A percentile compares a stretch with the other conserved stretches of the same genome.
phyloP scores from a whole-genome alignment of 441 rosid genomes.

The Gossypium lobatum region DNA sequence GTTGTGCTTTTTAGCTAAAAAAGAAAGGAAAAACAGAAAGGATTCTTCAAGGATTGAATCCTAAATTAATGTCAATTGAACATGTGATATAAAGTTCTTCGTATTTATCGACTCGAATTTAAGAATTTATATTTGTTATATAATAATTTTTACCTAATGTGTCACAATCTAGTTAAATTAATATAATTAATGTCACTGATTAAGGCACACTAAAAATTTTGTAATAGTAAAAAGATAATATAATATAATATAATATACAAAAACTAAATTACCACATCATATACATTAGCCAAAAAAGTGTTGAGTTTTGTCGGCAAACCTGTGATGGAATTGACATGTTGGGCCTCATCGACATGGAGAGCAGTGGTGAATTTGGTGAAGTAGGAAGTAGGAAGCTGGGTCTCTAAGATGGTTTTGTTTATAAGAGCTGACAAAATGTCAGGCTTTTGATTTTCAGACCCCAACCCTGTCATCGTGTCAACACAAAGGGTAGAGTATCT shows the following conservation, averaged over 20 bases:
- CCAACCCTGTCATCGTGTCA: constrained; percentile 30
- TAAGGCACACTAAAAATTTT: too few relatives aligned
- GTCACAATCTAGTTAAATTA: too few relatives aligned
- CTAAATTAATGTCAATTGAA: too few relatives aligned
- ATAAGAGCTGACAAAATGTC: constrained; percentile 43
- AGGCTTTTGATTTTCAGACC: constrained; percentile 14
- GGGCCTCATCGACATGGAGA: constrained; percentile 25
- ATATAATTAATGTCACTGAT: too few relatives aligned
- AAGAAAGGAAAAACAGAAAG: background rate
- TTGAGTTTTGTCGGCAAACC: constrained; percentile 26
- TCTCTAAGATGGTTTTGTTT: constrained; percentile 51
- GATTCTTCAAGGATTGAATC: too few relatives aligned
- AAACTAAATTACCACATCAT: too few relatives aligned
- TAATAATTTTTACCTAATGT: too few relatives aligned
- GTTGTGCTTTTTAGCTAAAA: background rate
- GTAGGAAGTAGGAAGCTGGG: constrained; percentile 24
- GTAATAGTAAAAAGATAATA: too few relatives aligned
- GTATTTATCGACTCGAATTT: too few relatives aligned
- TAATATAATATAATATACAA: too few relatives aligned
- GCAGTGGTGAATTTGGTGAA: constrained; percentile 20
- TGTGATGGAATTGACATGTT: constrained; percentile 23
- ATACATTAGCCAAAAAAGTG: background rate
- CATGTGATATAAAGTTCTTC: too few relatives aligned
- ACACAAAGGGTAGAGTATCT: constrained; percentile 54
- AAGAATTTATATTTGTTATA: too few relatives aligned